A percentile compares a stretch with the other conserved stretches of the same genome.
These are phyloP conservation scores for Galeopsis tetrahit DNA, from an alignment of 257 asterid genomes.

Conservation along the genomic window DNA sequence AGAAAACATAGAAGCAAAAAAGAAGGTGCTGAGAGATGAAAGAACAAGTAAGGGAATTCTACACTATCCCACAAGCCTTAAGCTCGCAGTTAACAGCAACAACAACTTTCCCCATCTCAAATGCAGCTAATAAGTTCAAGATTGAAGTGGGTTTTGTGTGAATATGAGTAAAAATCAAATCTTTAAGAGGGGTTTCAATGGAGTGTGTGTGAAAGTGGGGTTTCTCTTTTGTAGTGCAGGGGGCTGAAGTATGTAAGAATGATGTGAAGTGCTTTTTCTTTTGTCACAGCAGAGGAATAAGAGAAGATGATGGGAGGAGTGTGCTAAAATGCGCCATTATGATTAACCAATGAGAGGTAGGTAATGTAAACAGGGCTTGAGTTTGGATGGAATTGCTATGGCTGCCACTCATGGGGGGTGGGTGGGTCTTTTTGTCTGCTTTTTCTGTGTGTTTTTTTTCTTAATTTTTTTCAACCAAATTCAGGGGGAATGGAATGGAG, in stretches of 20 bases:
- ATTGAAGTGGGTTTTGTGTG: slow-evolving; percentile 3
- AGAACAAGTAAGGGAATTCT: slow-evolving; percentile 33
- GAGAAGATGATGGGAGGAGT: slow-evolving; percentile 43
- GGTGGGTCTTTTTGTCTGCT: slow-evolving; percentile 35
- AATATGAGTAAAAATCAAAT: slow-evolving; percentile 44
- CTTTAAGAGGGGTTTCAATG: slow-evolving; percentile 33
- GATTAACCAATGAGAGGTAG: slow-evolving; percentile 59
- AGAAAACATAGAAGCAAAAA: slow-evolving; percentile 15
- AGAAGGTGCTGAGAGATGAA: background rate
- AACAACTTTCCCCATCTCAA: slow-evolving; percentile 67
- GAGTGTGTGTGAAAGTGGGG: slow-evolving; percentile 32
- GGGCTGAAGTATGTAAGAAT: slow-evolving; percentile 47
- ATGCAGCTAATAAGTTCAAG: slow-evolving; percentile 19
- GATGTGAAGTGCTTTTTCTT: slow-evolving; percentile 49
- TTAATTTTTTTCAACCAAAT: slow-evolving; percentile 37
- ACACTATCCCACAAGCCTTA: slow-evolving; percentile 90
- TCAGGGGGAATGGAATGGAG: slow-evolving; percentile 38
- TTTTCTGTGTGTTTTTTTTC: slow-evolving; percentile 29
- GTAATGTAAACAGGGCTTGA: slow-evolving; percentile 49
- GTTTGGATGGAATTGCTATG: slow-evolving; percentile 49
- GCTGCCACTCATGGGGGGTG: slow-evolving; percentile 52
- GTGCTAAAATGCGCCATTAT: slow-evolving; percentile 66
- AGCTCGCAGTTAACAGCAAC: slow-evolving; percentile 67
- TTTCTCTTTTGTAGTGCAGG: slow-evolving; percentile 28
- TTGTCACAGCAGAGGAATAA: slow-evolving; percentile 31